Evolutionary conservation across 495 filamentous ascomycete genomes (phyloP), one percentile per base, ranked within the genome.

Genomic region (Xylona heveae): DNA sequence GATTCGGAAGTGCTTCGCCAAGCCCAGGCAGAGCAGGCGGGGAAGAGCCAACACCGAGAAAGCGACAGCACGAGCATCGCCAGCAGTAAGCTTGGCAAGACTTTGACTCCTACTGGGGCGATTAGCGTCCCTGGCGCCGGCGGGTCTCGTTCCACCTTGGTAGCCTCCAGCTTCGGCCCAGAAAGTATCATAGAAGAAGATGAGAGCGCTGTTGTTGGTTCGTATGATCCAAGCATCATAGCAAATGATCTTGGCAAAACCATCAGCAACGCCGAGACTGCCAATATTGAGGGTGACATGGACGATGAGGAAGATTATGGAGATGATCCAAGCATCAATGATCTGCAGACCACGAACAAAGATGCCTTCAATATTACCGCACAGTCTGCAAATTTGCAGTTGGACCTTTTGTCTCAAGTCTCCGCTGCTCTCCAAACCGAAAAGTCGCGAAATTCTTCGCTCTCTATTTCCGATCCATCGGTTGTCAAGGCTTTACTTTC

Each of bases 341-440:
- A 90, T 33, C 50, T 69, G 10, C 68, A 70, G 14, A 65, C 68
- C 3, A 59, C 66, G 15, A 80, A 64, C 45, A 88, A 83, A 49
- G 88, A 97, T 50, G 80, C 85, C 18, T 78, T 97, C 48, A 78
- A 81, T 44, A 93, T 97, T 38, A 88, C 84, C 2, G 88, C 85
- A 1, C 84, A 94, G 48, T 94, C 90, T 15, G 81, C 83, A 5
- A 84, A 77, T 44, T 53, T 97, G 15, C 88, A 97, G 46, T 62
- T 97, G 9, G 85, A 92, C 42, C 71, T 91, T 19, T 64, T 97
- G 31, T 66, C 71, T 8, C 78, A 78, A 41, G 78, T 97, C 19
- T 74, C 80, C 24, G 57, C 74, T 5, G 88, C 90, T 12, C 52
- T 95, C 31, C 71, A 88, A 37, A 51, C 59, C 1, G 78, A 94